Conservation (phyloP, 2,329 filamentous ascomycete genomes). For the Colletotrichum sublineola region DNA sequence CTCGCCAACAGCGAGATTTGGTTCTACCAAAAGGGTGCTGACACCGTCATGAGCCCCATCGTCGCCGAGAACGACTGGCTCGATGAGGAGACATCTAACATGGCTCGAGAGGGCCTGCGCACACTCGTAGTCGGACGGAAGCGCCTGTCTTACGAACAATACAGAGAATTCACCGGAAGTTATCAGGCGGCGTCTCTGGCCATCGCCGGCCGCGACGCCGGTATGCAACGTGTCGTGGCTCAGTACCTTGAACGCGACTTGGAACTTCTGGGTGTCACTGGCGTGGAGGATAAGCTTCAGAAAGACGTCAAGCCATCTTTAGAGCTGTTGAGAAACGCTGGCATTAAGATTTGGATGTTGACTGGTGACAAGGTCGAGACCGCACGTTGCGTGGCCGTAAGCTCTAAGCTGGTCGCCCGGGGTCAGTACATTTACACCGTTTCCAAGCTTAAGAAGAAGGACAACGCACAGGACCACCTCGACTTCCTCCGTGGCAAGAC, state of each 20-base stretch:
- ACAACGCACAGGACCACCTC: constrained; percentile 87
- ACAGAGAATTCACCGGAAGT: constrained; percentile 80
- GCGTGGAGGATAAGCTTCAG: constrained; percentile 97
- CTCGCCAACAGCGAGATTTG: constrained; percentile 83
- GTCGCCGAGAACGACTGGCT: constrained; percentile 98
- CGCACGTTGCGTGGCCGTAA: constrained; percentile 94
- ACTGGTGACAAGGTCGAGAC: constrained; percentile 99
- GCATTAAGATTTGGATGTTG: constrained; percentile 99
- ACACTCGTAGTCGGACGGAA: constrained; percentile 97
- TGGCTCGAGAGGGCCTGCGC: constrained; percentile 95
- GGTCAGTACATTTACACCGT: constrained; percentile 98
- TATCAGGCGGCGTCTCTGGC: constrained; percentile 86
- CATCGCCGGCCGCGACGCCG: constrained; percentile 82
- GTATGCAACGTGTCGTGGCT: constrained; percentile 84
- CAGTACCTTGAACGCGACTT: constrained; percentile 88
- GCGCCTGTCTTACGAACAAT: constrained; percentile 81
- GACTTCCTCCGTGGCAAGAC: constrained; percentile 91
- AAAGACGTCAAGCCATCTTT: constrained; percentile 95
- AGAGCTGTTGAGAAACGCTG: constrained; percentile 94
- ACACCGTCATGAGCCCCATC: constrained; percentile 97
- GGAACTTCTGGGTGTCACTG: constrained; percentile 95
- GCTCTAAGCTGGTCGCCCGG: constrained; percentile 90
- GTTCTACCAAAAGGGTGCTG: constrained; percentile 99
- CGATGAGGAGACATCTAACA: constrained; percentile 98
- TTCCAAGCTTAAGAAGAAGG: constrained; percentile 84